Evolutionary conservation across 2,329 filamentous ascomycete genomes (phyloP), one percentile per base, ranked within the genome.

Genomic region (Apiospora marii): DNA sequence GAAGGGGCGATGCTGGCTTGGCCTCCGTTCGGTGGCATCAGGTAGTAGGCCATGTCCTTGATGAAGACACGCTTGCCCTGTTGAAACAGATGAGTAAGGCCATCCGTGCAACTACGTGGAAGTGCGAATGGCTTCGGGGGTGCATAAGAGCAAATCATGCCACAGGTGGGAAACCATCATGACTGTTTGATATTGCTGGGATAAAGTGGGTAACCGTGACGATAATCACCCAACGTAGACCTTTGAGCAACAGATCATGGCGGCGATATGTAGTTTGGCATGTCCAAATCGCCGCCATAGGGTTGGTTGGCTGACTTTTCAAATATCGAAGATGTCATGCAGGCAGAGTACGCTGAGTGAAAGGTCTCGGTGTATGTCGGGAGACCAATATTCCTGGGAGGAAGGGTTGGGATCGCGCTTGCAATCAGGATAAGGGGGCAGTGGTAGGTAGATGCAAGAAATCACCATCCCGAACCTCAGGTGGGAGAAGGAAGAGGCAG

Each of bases 11-110:
- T 90, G 68, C 86, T 87, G 69, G 94, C 89, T 19, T 89, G 86
- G 78, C 92, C 89, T 67, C 88, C 87, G 75, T 93, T 86, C 4
- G 94, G 94, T 6, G 95, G 93, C 75, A 97, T 87, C 76, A 98
- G 87, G 83, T 98, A 98, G 84, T 98, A 93, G 72, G 93, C 92
- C 85, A 98, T 99, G 83, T 98, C 96, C 84, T 99, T 99, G 89
- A 99, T 96, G 85, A 98, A 98, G 78, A 97, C 86, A 77, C 96
- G 93, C 86, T 97, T 98, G 79, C 92, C 93, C 93, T 97, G 77
- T 19, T 70, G 14, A 24, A 49, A 69, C 5, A 69, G 48, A 37
- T 69, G 67, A 69, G 67, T 49, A 69, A 46, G 16, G 27, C 67
- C 67, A 49, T 69, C 34, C 34, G 27, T 16, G 22, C 34, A 41